Base-by-base conservation (phyloP, 169 alveolate genomes). In the Cytauxzoon felis region DNA sequence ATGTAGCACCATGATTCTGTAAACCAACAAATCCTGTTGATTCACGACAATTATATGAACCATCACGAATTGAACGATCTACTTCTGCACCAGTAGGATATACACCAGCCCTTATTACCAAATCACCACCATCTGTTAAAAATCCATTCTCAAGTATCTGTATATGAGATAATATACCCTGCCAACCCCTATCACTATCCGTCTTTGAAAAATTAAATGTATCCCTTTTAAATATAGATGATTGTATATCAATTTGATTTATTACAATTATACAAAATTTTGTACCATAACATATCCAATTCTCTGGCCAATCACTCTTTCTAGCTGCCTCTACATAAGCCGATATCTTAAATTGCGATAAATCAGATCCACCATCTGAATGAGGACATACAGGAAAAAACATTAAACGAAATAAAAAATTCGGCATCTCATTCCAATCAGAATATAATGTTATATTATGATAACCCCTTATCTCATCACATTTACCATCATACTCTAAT, bases 1-100 rank as follows among this genome's bases (percentile, higher is more conserved):
- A 98, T 9, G 98, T 96, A 51, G 99, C 97, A 7, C 98, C 98
- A 45, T 94, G 94, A 78, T 95, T 96, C 57, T 92, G 91, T 41
- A 95, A 58, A 1, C 98, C 99, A 18, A 95, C 98, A 76, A 82
- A 94, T 0, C 98, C 98, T 11, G 97, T 92, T 11, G 88, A 78
- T 3, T 88, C 64, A 59, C 94, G 87, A 59, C 90, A 72, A 76
- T 81, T 66, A 54, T 81, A 87, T 32, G 66, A 42, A 18, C 54
- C 48, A 26, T 87, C 90, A 30, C 87, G 72, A 38, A 86, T 51
- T 16, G 84, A 76, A 60, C 85, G 72, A 56, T 81, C 79, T 5
- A 69, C 57, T 73, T 87, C 92, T 9, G 92, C 67, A 13, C 92
- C 92, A 32, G 69, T 61, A 0, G 90, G 89, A 32, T 71, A 87